Evolutionary conservation across 306 rosid genomes (phyloP).

Genomic region (Hippophae rhamnoides): DNA sequence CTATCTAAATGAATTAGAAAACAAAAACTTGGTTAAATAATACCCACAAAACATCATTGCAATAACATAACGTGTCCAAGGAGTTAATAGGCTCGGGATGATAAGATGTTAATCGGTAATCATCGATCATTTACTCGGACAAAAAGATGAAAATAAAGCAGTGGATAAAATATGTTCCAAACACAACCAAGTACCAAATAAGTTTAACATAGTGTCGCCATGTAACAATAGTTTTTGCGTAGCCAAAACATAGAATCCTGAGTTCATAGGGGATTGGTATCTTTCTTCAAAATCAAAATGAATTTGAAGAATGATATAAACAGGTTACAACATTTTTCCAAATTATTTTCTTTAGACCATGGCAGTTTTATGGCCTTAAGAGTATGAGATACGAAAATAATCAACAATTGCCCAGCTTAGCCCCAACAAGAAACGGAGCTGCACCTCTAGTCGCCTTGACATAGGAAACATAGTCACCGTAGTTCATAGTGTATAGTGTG

Average conservation of each 20-base stretch:
- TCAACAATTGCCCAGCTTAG: conserved; percentile 33
- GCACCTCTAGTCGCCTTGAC: conserved; percentile 57
- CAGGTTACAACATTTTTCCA: conserved; percentile 15
- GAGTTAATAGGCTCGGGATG: too few species aligned
- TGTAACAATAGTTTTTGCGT: conserved; percentile 2
- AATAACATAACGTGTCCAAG: too few species aligned
- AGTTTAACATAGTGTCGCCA: conserved; percentile 1
- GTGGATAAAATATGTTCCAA: not conserved
- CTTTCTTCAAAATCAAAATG: conserved; percentile 49
- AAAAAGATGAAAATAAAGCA: not conserved
- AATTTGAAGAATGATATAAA: conserved; percentile 39
- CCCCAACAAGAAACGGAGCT: conserved; percentile 47
- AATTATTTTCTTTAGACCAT: conserved; percentile 14
- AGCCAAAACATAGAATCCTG: conserved; percentile 3
- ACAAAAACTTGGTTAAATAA: too few species aligned
- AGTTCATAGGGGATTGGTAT: conserved; percentile 1
- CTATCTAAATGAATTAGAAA: too few species aligned
- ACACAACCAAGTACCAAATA: not conserved
- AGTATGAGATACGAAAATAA: conserved; percentile 23
- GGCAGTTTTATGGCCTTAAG: conserved; percentile 22
- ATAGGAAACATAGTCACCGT: conserved; percentile 57
- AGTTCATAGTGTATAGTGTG: conserved; percentile 64
- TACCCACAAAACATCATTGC: too few species aligned
- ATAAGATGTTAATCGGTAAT: too few species aligned
- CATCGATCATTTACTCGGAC: not conserved